phyloP scores from a whole-genome alignment of 2,329 filamentous ascomycete genomes.

The Hymenoscyphus linearis region DNA sequence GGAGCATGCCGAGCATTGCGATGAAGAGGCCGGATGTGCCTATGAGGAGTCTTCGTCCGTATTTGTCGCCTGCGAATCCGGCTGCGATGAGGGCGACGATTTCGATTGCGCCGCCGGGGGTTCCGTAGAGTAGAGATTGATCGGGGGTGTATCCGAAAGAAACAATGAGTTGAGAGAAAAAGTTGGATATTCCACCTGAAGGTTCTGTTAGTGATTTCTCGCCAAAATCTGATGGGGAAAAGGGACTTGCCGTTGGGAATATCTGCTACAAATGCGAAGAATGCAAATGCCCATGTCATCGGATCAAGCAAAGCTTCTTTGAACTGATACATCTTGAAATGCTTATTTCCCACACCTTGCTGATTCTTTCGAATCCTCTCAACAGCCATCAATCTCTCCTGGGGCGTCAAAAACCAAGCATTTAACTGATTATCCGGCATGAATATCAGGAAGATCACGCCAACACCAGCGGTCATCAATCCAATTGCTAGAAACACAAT shows the following conservation, averaged over 20 bases:
- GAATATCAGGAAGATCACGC: conserved; percentile 38
- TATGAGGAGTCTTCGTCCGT: conserved; percentile 27
- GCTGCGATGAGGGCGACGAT: conserved; percentile 24
- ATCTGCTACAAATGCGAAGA: conserved; percentile 38
- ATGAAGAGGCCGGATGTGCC: conserved; percentile 34
- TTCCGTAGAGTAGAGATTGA: conserved; percentile 29
- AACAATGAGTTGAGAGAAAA: conserved; percentile 53
- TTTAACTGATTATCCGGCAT: conserved; percentile 41
- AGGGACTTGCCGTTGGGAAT: conserved; percentile 28
- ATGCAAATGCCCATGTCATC: conserved; percentile 35
- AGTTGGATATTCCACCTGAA: conserved; percentile 47
- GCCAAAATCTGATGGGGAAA: neutral
- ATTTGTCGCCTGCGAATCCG: conserved; percentile 28
- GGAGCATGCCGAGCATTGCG: conserved; percentile 30
- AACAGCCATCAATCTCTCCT: conserved; percentile 40
- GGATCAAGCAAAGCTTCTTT: conserved; percentile 39
- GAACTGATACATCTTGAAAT: conserved; percentile 48
- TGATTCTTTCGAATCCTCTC: conserved; percentile 50
- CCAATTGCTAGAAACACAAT: conserved; percentile 48
- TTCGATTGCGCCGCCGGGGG: conserved; percentile 28
- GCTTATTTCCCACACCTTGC: conserved; percentile 50
- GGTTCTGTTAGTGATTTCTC: neutral
- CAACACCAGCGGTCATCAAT: conserved; percentile 39
- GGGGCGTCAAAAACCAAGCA: conserved; percentile 39
- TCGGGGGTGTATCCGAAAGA: conserved; percentile 36